A percentile compares a stretch with the other conserved stretches of the same genome.
These are phyloP conservation scores for Phytophthora agathidicida DNA, from an alignment of 352 stramenopile genomes.

Conservation along the genomic window DNA sequence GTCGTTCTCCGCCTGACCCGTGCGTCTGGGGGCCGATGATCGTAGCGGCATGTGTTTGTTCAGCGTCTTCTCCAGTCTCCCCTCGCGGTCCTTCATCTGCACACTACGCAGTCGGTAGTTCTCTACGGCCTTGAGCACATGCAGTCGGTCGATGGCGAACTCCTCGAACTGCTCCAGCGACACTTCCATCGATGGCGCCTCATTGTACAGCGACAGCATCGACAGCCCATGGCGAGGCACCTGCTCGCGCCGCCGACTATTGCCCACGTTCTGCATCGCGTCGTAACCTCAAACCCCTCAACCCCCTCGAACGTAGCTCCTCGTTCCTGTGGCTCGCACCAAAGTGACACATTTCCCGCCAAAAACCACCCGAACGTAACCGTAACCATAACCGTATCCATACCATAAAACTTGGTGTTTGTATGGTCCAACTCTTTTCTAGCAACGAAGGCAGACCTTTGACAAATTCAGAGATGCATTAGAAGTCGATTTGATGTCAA, in stretches of 20 bases:
- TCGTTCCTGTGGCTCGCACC: too few species aligned
- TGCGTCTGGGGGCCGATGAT: slow-evolving; percentile 34
- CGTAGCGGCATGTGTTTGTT: slow-evolving; percentile 87
- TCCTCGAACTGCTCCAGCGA: slow-evolving; percentile 99
- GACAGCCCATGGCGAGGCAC: slow-evolving; percentile 49
- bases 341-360: slow-evolving; percentile 43
- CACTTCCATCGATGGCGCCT: slow-evolving; percentile 94
- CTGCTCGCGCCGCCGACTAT: slow-evolving; percentile 62
- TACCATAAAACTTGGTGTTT: too few species aligned
- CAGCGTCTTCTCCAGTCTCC: slow-evolving; percentile 83
- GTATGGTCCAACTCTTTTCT: too few species aligned
- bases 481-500: too few species aligned
- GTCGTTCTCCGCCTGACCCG: slow-evolving; percentile 67
- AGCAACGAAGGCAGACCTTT: too few species aligned
- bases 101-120: slow-evolving; percentile 83
- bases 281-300: too few species aligned
- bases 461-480: too few species aligned
- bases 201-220: slow-evolving; percentile 94
- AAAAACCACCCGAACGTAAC: slow-evolving; percentile 27
- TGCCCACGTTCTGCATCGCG: slow-evolving; percentile 87
- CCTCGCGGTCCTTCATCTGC: slow-evolving; percentile 74
- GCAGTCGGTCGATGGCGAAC: slow-evolving; percentile 96
- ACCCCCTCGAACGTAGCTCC: too few species aligned
- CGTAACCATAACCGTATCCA: slow-evolving; percentile 1
- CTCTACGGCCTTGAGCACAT: slow-evolving; percentile 89